Evolutionary conservation across 192 early-diverging fungal species (phyloP), one percentile per base, ranked within the genome.

Genomic region (Umbelopsis sp.): DNA sequence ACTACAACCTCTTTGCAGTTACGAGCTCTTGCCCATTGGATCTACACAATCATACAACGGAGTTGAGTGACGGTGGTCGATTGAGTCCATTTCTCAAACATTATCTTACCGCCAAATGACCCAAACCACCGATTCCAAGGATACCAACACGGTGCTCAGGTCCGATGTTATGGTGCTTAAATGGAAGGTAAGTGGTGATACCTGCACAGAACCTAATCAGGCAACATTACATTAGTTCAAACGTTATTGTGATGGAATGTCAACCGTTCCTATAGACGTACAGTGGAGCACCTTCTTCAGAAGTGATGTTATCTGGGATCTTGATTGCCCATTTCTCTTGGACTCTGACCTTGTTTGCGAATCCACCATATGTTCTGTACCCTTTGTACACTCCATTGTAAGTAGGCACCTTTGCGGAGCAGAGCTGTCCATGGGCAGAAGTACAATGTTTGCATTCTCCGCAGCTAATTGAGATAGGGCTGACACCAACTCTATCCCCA

Each of bases 141-240:
- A 92, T 75, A 56, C 84, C 91, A 62, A 92, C 87, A 0, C 45
- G 52, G 51, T 77, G 77, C 0, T 81, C 78, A 2, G 81, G 50
- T 26, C 79, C 81, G 45, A 86, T 78, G 6, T 86, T 71, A 41
- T 77, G 52, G 7, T 80, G 78, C 45, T 78, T 74, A 22, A 93
- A 80, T 22, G 90, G 82, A 14, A 74, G 36, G 56, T 77, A 91
- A 16, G 90, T 87, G 8, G 95, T 94, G 52, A 88, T 80, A 25
- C 93, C 95, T 32, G 93, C 93, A 77, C 95, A 96, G 62, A 96
- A 68, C 9, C 74, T 76, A 53, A 31, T 14, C 7, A 49, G 56
- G 26, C 1, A 62, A 62, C 34, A 34, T 34, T 4, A 41, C 7
- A 41, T 41, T 41, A 53, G 2, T 1, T 1, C 52, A 53, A 24